Evolutionary conservation across 1,284 basidiomycete genomes (phyloP), one percentile per base, ranked within the genome.

Genomic region (Xanthoconium separans): DNA sequence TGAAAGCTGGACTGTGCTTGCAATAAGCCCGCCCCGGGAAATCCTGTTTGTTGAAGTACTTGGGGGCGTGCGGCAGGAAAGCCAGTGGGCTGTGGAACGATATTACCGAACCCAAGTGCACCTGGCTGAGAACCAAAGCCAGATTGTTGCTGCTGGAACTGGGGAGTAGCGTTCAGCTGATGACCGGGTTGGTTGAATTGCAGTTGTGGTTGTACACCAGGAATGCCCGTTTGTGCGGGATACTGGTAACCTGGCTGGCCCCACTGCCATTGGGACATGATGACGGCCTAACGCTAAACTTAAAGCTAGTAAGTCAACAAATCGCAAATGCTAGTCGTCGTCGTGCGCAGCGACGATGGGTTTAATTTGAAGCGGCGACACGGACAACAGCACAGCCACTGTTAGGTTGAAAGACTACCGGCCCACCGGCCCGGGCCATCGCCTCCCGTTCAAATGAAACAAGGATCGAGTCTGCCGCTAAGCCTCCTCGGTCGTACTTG

Each of bases 251-350:
- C 84, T 18, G 60, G 78, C 74, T 74, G 84, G 68, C 78, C 73
- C 87, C 87, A 89, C 71, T 89, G 80, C n/a, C n/a, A n/a, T n/a
- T n/a, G n/a, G 55, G 78, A 72, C 80, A 81, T 82, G 49, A 18
- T 55, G 31, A 6, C 6, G 24, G 24, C 24, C 24, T 24, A 24
- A 24, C 24, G 6, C 24, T 24, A 24, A 24, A n/a, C n/a, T n/a
- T n/a, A n/a, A n/a, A n/a, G n/a, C n/a, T n/a, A n/a, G n/a, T n/a
- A n/a, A n/a, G n/a, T n/a, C n/a, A n/a, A n/a, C n/a, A n/a, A n/a
- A n/a, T n/a, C n/a, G n/a, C n/a, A n/a, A n/a, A n/a, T n/a, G 24
- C 24, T 24, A 24, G 24, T 24, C 24, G 24, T 24, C 24, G 24
- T n/a, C n/a, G n/a, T n/a, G n/a, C n/a, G n/a, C n/a, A n/a, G n/a